Evolutionary conservation across 768 basidiomycete species (phyloP), one percentile per base, ranked within the genome.

Genomic region (Mycena venus): DNA sequence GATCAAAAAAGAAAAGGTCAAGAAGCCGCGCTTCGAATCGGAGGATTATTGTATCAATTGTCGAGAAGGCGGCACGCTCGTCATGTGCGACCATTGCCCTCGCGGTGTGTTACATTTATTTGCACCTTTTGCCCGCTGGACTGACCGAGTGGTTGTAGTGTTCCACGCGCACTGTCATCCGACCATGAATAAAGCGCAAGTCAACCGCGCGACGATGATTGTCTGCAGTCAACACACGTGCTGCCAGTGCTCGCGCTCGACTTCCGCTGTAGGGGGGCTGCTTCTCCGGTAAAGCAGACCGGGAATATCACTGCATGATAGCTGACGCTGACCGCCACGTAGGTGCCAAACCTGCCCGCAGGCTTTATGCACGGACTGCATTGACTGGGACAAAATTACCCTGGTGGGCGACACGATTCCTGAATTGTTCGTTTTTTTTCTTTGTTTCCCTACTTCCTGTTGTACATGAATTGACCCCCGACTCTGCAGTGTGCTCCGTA

Each of bases 331-430:
- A 51, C n/a, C 71, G 58, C 14, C n/a, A 38, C 25, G 34, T 60
- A 91, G 90, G 72, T 92, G 91, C 73, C 89, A 88, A 69, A 91
- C 90, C 0, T 92, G 92, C 77, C 86, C 89, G 19, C 81, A 85
- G 64, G 90, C 91, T 2, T 90, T 88, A 73, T 92, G 91, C 80
- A 90, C 92, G 66, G 91, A 92, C 75, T 92, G 91, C 78, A 73
- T 92, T 47, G 88, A 89, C 6, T 75, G 79, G 3, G 89, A 86
- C 5, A 87, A 90, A 6, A 82, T 91, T 38, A 86, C 87, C 34
- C 84, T 88, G 17, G 81, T 92, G 44, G 91, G 91, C 4, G 90
- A 91, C 4, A 80, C 82, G 2, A 75, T 92, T 7, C 91, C 91
- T 19, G 91, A 92, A 80, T 89, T 91, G 90, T 91, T 74, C 68